Percentiles rank a stretch among this genome's conserved stretches.
Evolutionary conservation across 2,329 filamentous ascomycete species (phyloP).

Genomic region (Colletotrichum liaoningense): DNA sequence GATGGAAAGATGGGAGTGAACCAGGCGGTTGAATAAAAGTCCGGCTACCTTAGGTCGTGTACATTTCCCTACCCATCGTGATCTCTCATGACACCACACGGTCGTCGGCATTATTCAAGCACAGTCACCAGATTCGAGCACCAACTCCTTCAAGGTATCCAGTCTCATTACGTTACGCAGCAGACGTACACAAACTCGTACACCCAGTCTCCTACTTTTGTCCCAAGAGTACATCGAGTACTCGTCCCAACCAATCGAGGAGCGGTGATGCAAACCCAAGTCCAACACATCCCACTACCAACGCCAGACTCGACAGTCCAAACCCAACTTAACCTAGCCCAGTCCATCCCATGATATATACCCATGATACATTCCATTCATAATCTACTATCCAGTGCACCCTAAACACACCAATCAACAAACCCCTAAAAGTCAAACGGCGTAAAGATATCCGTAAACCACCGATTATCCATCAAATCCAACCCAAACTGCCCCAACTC

Average conservation of each 20-base stretch:
- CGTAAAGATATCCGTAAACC: slow-evolving; percentile 30
- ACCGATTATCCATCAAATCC: slow-evolving; percentile 29
- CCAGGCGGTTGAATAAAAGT: no score
- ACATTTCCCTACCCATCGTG: no score
- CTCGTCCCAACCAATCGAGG: not conserved
- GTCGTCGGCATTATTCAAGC: no score
- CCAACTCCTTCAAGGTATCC: not conserved
- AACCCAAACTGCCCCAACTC: slow-evolving; percentile 26
- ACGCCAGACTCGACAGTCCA: not conserved
- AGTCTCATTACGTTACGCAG: not conserved
- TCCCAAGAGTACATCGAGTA: not conserved
- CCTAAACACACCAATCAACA: not conserved
- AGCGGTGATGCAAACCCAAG: not conserved
- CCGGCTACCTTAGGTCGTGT: no score
- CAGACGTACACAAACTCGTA: not conserved
- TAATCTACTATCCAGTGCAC: not conserved
- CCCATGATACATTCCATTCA: not conserved
- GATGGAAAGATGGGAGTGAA: no score
- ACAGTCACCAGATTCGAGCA: not conserved
- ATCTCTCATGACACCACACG: no score
- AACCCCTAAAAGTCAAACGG: slow-evolving; percentile 33
- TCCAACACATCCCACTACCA: not conserved
- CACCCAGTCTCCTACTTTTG: not conserved
- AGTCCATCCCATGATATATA: not conserved
- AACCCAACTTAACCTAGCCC: not conserved